phyloP scores from a whole-genome alignment of 148 eudicot genomes.

The Spergularia bocconei region DNA sequence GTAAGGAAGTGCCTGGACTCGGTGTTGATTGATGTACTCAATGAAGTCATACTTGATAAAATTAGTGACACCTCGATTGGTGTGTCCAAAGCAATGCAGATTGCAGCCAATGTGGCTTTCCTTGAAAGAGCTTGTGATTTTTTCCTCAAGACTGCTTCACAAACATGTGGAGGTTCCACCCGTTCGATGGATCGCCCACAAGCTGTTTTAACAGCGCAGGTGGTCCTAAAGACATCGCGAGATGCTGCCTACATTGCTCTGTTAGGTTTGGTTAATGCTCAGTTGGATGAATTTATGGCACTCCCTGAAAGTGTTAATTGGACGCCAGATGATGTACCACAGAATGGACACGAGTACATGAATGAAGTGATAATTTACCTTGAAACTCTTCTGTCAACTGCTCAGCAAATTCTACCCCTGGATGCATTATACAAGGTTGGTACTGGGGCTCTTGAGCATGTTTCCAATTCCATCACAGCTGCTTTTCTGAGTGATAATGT shows the following conservation, averaged over 20 bases:
- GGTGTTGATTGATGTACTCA: slow-evolving; percentile 74
- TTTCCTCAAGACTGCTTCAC: slow-evolving; percentile 73
- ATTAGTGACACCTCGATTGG: slow-evolving; percentile 59
- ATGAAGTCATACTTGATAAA: slow-evolving; percentile 60
- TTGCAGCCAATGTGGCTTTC: slow-evolving; percentile 82
- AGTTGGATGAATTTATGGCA: slow-evolving; percentile 66
- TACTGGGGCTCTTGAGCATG: slow-evolving; percentile 86
- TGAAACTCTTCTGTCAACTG: slow-evolving; percentile 75
- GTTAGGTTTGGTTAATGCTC: slow-evolving; percentile 57
- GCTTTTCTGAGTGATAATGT: slow-evolving; percentile 80
- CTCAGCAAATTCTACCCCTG: slow-evolving; percentile 77
- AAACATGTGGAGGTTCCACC: slow-evolving; percentile 65
- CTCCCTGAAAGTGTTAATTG: slow-evolving; percentile 72
- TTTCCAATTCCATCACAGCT: slow-evolving; percentile 59
- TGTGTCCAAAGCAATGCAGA: slow-evolving; percentile 91
- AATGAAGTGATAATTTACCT: slow-evolving; percentile 72
- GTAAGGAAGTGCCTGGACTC: slow-evolving; percentile 76
- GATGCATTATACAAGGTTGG: slow-evolving; percentile 87
- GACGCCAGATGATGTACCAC: slow-evolving; percentile 70
- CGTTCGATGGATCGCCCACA: slow-evolving; percentile 62
- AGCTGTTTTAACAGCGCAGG: slow-evolving; percentile 65
- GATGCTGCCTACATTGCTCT: slow-evolving; percentile 82
- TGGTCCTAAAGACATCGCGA: slow-evolving; percentile 76
- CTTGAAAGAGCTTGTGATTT: slow-evolving; percentile 86
- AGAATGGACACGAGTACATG: slow-evolving; percentile 55